phyloP scores from a whole-genome alignment of 1,284 basidiomycete genomes.

The Bothia castanella region DNA sequence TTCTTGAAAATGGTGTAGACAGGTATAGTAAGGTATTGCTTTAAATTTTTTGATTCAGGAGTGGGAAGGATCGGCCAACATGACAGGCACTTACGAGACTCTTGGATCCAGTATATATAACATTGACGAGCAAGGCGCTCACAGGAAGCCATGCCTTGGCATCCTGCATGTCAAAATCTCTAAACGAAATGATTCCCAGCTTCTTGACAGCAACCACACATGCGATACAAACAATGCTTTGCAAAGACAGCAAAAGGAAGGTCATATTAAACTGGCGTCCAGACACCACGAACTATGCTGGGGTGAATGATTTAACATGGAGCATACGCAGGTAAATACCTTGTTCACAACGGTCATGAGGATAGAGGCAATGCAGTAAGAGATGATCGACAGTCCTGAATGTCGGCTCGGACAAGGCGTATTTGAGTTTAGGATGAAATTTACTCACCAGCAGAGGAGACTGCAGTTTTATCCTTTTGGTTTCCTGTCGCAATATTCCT shows the following conservation, averaged over 20 bases:
- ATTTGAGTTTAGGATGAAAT: not conserved
- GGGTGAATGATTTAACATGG: constrained; percentile 6
- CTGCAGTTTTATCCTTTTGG: constrained; percentile 17
- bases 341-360: constrained; percentile 99
- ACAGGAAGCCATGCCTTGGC: constrained; percentile 95
- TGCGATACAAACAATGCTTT: constrained; percentile 81
- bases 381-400: constrained; percentile 75
- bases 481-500: constrained; percentile 28
- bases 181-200: constrained; percentile 83
- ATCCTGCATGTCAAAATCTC: constrained; percentile 81
- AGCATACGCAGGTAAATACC: constrained; percentile 40
- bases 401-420: not conserved
- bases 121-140: constrained; percentile 85
- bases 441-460: constrained; percentile 28
- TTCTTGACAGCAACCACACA: constrained; percentile 77
- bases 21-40: constrained; percentile 94
- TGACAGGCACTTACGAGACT: constrained; percentile 66
- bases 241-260: constrained; percentile 89
- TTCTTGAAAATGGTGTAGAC: constrained; percentile 99
- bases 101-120: constrained; percentile 98
- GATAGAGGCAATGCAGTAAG: constrained; percentile 93
- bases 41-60: constrained; percentile 5
- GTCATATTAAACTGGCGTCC: constrained; percentile 96
- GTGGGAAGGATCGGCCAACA: not conserved
- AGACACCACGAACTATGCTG: constrained; percentile 84